Base-by-base conservation (phyloP, 768 basidiomycete genomes). In the Podaxis mareebaensis region DNA sequence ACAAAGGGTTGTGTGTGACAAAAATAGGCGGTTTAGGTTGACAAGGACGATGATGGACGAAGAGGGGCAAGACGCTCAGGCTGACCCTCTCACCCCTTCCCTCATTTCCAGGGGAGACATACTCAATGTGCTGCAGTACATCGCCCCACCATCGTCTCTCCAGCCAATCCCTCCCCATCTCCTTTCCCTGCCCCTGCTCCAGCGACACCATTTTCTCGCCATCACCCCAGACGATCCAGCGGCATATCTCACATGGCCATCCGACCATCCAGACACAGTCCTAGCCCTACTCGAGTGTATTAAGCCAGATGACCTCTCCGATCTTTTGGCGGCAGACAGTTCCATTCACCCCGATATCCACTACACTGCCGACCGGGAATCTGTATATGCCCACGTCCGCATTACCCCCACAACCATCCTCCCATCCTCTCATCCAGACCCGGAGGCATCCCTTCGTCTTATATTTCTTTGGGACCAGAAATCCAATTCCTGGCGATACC, bases 211-310 rank as follows among this genome's bases (percentile, higher is more conserved):
- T 68, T 88, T 89, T 73, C 84, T 92, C 53, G 69, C 74, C 20
- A 75, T 92, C 61, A 72, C 79, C 28, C 78, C 83, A 8, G 76
- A 83, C 26, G 74, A 83, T 66, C 77, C 83, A 8, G 66, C 73
- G 38, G 77, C 83, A 3, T 92, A 92, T 71, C 78, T 92, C 51
- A 83, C 82, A 67, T 92, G 91, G 91, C 88, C 91, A 10, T 78
- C 81, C 3, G 65, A 64, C 51, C 67, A 72, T 64, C 67, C 79
- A 60, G 67, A 72, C 54, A 72, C 76, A 54, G 67, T 83, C 57
- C 72, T 77, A 58, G 76, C 85, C 30, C 76, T 89, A 42, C 48
- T 67, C 22, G 61, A 63, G 38, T 48, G 24, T 28, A 57, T 63
- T 12, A 56, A 49, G 1, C 61, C 55, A 20, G 61, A 63, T 15